Base-by-base conservation (phyloP, 768 basidiomycete genomes). In the Xerocomus brunneocitrinus region DNA sequence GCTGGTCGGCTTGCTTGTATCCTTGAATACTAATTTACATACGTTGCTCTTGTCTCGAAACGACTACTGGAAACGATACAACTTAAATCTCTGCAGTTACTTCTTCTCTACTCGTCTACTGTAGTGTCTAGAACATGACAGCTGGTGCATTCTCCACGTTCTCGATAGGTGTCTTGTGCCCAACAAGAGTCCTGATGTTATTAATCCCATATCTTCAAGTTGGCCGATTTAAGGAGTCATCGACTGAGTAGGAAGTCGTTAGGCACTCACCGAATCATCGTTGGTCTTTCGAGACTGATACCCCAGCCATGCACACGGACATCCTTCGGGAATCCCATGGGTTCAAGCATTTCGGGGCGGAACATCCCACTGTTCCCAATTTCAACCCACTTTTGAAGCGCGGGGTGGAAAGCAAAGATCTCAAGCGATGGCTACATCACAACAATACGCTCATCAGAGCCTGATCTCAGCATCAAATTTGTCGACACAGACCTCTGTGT, bases 291-390 rank as follows among this genome's bases (percentile, higher is more conserved):
- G 28, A 98, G 75, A 64, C 85, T 82, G 57, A 99, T 81, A 44
- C 97, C 97, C 92, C 95, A 99, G 16, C 97, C 97, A 57, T 94
- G 91, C 25, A 98, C 95, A 25, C 94, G 86, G 10, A 98, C 93
- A 64, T 94, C 94, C 59, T 91, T 89, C 0, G 97, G 97, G 67
- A 98, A 85, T 31, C 97, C 97, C 95, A 98, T 98, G 7, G 97
- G 94, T 68, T 94, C 94, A 31, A 99, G 77, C 95, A 99, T 98
- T 70, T 99, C 97, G 4, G 97, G 97, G 32, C 97, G 84, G 85
- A 99, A 99, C 90, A 99, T 95, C 24, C 97, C 97, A 66, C 93
- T 95, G 74, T 98, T 98, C 34, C 95, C 95, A 31, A 98, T 92
- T 71, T 98, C 95, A 34, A 98, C 95, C 93, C 94, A 97, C 63